Percentiles rank a stretch among this genome's conserved stretches.
Evolutionary conservation across 164 flowering plant genomes (phyloP).

Genomic region (Magnolia changhungtana): DNA sequence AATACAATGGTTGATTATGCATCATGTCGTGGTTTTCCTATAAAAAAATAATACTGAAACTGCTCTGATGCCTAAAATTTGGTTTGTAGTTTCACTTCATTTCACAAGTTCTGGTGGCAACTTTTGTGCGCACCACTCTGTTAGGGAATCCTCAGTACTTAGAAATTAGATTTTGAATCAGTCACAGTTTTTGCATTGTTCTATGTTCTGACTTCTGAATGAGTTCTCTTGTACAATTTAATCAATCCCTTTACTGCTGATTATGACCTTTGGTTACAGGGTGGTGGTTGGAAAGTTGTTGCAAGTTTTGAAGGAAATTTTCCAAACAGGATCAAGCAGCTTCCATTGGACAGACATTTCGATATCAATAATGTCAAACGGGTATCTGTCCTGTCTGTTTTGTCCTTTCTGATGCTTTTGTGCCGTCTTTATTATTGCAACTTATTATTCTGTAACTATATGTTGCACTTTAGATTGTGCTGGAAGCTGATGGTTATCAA

Average conservation of each 20-base stretch:
- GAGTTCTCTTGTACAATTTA: not conserved
- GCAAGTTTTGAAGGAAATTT: conserved; percentile 98
- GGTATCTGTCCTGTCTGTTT: conserved; percentile 37
- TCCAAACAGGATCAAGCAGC: conserved; percentile 96
- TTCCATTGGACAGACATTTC: conserved; percentile 95
- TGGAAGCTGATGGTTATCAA: conserved; percentile 99
- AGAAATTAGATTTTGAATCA: no score
- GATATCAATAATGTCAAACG: conserved; percentile 94
- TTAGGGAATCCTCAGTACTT: no score
- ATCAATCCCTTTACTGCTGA: not conserved
- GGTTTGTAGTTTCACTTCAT: no score
- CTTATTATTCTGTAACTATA: not conserved
- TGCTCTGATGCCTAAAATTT: no score
- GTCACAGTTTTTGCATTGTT: no score
- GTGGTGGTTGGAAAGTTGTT: conserved; percentile 97
- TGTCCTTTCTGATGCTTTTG: not conserved
- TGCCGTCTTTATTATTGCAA: not conserved
- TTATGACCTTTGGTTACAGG: conserved; percentile 40
- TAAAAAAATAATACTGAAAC: no score
- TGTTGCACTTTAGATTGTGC: conserved; percentile 57
- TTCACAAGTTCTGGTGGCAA: no score
- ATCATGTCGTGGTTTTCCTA: no score
- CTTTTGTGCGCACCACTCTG: no score
- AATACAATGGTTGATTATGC: no score
- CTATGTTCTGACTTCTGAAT: not conserved